Base-by-base conservation (phyloP, 306 rosid genomes). In the Ormosia semicastrata region DNA sequence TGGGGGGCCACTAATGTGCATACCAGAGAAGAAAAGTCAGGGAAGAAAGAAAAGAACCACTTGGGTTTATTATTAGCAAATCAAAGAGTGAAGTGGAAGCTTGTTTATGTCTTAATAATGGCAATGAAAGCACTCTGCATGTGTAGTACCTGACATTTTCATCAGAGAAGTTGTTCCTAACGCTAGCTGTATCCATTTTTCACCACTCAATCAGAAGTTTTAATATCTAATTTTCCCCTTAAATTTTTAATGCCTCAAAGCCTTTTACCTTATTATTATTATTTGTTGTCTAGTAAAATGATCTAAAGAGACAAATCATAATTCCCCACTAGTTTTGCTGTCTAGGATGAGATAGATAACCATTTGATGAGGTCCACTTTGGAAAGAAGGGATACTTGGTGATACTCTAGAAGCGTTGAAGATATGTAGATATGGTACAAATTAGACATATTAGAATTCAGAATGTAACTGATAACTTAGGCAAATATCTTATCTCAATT, bases 1-100 rank as follows among this genome's bases (percentile, higher is more conserved):
- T 52, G 82, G 59, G 87, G 87, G 76, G 12, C 73, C 81, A 84
- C 37, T 84, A 24, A 75, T 47, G 67, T 66, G 81, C 62, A 67
- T 17, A 49, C 53, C 52, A 46, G n/a, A 46, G 10, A 82, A 50
- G 59, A 74, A 84, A 73, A 73, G 66, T 57, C 34, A 14, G 17
- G 75, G 47, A 72, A 75, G 60, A 82, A 83, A 71, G 62, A 70
- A 73, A 73, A 58, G 33, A 49, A 46, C 36, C 75, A 64, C 29
- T 44, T 81, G 74, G 62, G 18, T 63, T 70, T 78, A 63, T 79
- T 36, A 50, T 65, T 29, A 54, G 75, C 46, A 81, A 41, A 81
- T 76, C 59, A 70, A 69, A 39, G 78, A 62, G 75, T 80, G 79
- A 32, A 68, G 44, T 54, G 77, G 85, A 85, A 81, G 82, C 71